Percentiles rank a stretch among this genome's conserved stretches.
Evolutionary conservation across 2,329 filamentous ascomycete species (phyloP).

Genomic region (Leptographium wingfieldii): DNA sequence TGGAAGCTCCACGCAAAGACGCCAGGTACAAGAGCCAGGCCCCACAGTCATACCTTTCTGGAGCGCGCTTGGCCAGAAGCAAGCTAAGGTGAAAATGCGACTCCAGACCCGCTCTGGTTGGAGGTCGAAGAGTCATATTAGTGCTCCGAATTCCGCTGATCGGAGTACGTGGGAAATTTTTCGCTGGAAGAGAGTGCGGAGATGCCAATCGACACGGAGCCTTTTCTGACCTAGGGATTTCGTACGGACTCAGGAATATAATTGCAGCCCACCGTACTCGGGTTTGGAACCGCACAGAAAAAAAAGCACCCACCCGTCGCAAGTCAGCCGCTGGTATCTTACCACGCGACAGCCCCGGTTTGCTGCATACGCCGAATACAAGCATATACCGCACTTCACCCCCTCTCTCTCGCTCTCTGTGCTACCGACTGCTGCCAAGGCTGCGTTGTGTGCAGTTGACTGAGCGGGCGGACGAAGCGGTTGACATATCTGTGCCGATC

Average conservation of each 20-base stretch:
- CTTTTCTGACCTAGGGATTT: not conserved
- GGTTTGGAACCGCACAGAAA: not conserved
- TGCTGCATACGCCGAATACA: not conserved
- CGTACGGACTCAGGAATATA: not conserved
- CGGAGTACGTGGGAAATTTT: slow-evolving; percentile 5
- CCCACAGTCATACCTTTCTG: not conserved
- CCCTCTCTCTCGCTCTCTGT: not conserved
- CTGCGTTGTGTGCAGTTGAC: not conserved
- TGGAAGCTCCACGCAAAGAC: not conserved
- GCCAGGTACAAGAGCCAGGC: not conserved
- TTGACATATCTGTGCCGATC: not conserved
- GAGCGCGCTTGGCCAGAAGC: not conserved
- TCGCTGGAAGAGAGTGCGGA: not conserved
- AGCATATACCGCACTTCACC: not conserved
- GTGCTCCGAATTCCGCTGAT: slow-evolving; percentile 4
- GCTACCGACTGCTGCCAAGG: not conserved
- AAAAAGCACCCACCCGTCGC: not conserved
- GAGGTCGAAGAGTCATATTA: too few species aligned
- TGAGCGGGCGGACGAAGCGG: not conserved
- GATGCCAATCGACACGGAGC: not conserved
- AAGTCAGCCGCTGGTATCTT: not conserved
- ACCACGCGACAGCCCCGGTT: not conserved
- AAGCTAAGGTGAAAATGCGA: too few species aligned
- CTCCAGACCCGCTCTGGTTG: not conserved
- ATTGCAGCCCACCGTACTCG: not conserved